These are phyloP conservation scores for Cordia subcordata DNA, from an alignment of 257 asterid genomes.

Conservation along the genomic window DNA sequence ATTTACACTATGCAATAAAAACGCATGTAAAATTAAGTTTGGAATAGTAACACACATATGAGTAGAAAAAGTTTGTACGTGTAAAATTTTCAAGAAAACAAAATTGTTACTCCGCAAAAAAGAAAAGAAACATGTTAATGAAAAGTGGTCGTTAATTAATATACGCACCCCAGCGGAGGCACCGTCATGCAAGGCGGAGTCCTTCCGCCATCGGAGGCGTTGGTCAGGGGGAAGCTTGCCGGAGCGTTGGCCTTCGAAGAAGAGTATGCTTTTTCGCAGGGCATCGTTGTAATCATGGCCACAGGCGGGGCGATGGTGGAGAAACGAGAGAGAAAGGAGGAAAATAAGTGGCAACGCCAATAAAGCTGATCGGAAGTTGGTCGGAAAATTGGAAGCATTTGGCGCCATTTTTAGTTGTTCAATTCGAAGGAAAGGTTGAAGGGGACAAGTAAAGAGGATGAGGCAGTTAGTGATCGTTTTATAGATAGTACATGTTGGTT, in stretches of 20 bases:
- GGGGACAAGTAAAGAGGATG: not conserved
- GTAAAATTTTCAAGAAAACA: not conserved
- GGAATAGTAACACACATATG: not conserved
- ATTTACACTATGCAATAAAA: not conserved
- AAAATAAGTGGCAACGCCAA: not conserved
- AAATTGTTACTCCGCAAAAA: too few relatives aligned
- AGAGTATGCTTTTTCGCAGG: constrained; percentile 22
- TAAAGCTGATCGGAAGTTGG: not conserved
- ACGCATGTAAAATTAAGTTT: not conserved
- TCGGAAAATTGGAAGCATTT: not conserved
- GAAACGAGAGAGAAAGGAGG: not conserved
- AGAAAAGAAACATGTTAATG: not conserved
- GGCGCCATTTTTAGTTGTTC: constrained; percentile 1
- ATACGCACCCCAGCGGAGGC: constrained; percentile 19
- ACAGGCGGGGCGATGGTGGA: not conserved
- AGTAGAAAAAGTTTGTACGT: not conserved
- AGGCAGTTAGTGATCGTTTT: not conserved
- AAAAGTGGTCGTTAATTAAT: not conserved
- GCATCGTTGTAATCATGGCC: constrained; percentile 26
- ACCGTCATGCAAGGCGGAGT: constrained; percentile 40
- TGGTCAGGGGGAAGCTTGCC: constrained; percentile 24
- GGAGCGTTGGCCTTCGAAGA: constrained; percentile 34
- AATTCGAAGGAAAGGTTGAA: not conserved
- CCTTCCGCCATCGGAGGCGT: constrained; percentile 29
- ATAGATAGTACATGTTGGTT: not conserved